Base-by-base conservation (phyloP, 2,329 filamentous ascomycete genomes). In the Gliomastix tumulicola region DNA sequence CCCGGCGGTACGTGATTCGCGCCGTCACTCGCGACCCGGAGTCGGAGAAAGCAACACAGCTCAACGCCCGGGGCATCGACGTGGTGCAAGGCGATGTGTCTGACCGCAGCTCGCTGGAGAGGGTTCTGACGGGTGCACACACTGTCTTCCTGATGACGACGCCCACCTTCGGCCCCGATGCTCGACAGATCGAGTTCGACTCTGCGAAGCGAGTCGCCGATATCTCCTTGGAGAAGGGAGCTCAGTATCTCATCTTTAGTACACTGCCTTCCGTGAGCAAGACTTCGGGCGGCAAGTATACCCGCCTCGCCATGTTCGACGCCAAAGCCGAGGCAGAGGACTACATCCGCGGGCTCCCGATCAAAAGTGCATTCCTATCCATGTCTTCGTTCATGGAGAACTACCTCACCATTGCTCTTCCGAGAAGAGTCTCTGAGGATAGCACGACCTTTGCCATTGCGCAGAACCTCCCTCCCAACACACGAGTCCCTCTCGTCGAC, bases 261-360 rank as follows among this genome's bases (percentile, higher is more conserved):
- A 65, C 65, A 7, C 56, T 70, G 25, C 49, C 63, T 25, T 47
- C 66, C 40, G 51, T 60, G 19, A 59, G 53, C 3, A 48, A 66
- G 25, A 45, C 50, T 3, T 57, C 60, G 22, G 51, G 54, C 1
- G 67, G 66, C 3, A 49, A 45, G 1, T 49, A 68, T 3, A 30
- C 50, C 5, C 44, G 60, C 15, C 63, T 71, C 7, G 41, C 55
- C 34, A 66, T 71, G 38, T 81, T 81, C 40, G 76, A 80, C 46
- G 58, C 55, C 41, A 81, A 81, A 49, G 69, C 72, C 20, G 54
- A 68, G 21, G 65, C 74, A 11, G 74, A 79, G 44, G 41, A 61
- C 13, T 77, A 80, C 43, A 75, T 80, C 38, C 68, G 71, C 10
- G 38, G 44, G 0, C 51, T 73, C 1, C 60, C 61, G 0, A 52